phyloP scores from a whole-genome alignment of 2,329 filamentous ascomycete genomes.

The Parascedosporium putredinis region DNA sequence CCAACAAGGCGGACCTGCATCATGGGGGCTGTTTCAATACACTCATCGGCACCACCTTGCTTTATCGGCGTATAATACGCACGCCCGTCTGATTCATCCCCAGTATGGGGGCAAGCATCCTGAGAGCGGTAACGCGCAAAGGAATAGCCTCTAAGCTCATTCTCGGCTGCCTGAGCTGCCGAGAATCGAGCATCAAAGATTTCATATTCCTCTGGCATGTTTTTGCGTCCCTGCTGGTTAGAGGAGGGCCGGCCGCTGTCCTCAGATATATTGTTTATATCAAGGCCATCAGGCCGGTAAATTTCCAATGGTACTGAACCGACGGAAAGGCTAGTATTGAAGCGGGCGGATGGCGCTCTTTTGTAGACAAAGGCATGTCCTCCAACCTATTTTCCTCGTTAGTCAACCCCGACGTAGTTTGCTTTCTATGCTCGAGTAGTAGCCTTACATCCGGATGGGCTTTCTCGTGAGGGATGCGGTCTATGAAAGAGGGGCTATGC shows the following conservation, averaged over 20 bases:
- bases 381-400: neutral
- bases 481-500: neutral
- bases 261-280: no score
- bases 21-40: neutral
- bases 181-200: no score
- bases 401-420: no score
- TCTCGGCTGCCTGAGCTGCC: no score
- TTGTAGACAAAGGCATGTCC: neutral
- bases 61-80: neutral
- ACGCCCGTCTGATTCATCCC: neutral
- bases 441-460: neutral
- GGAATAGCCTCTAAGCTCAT: no score
- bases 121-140: neutral
- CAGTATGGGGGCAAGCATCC: neutral
- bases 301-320: neutral
- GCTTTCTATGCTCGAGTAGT: no score
- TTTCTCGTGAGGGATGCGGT: neutral
- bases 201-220: no score
- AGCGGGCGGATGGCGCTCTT: neutral
- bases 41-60: neutral
- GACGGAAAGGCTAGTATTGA: neutral
- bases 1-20: neutral
- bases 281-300: neutral
- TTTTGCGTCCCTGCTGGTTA: neutral
- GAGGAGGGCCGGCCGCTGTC: neutral